Evolutionary conservation across 768 basidiomycete genomes (phyloP).

Genomic region (Scleroderma citrinum): DNA sequence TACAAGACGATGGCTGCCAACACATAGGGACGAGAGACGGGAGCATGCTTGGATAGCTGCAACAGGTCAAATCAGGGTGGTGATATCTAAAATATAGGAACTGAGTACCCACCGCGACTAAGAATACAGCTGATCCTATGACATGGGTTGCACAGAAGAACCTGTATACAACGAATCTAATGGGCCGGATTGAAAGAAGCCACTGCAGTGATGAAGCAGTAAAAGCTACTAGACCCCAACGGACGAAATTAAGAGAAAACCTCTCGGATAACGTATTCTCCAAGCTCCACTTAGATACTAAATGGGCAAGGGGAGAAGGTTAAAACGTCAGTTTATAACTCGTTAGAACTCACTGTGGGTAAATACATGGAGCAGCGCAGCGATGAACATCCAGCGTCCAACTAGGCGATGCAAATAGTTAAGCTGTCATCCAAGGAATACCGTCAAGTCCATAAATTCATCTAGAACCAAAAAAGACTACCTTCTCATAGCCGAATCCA

Average conservation of each 20-base stretch:
- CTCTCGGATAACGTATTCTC: conserved; percentile 33
- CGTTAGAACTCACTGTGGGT: conserved; percentile 43
- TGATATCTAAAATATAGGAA: neutral
- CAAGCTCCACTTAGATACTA: conserved; percentile 54
- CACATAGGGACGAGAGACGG: conserved; percentile 55
- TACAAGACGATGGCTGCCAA: conserved; percentile 45
- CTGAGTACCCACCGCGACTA: conserved; percentile 46
- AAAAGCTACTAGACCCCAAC: conserved; percentile 50
- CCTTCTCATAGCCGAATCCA: conserved; percentile 65
- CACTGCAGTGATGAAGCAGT: conserved; percentile 48
- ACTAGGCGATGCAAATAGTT: conserved; percentile 72
- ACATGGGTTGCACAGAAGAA: conserved; percentile 61
- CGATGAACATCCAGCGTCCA: conserved; percentile 54
- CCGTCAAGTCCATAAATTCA: neutral
- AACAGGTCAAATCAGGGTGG: conserved; percentile 16
- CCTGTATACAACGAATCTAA: conserved; percentile 55
- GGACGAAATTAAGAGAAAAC: conserved; percentile 30
- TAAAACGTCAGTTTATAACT: neutral
- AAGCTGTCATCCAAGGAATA: conserved; percentile 36
- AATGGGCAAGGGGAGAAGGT: neutral
- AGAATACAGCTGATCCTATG: conserved; percentile 43
- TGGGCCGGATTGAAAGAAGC: conserved; percentile 52
- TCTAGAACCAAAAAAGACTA: conserved; percentile 17
- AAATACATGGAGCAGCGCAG: conserved; percentile 51
- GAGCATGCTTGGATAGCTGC: conserved; percentile 30